Conservation (phyloP, 139 green algal genomes). For the Cymbomonas tetramitiformis region DNA sequence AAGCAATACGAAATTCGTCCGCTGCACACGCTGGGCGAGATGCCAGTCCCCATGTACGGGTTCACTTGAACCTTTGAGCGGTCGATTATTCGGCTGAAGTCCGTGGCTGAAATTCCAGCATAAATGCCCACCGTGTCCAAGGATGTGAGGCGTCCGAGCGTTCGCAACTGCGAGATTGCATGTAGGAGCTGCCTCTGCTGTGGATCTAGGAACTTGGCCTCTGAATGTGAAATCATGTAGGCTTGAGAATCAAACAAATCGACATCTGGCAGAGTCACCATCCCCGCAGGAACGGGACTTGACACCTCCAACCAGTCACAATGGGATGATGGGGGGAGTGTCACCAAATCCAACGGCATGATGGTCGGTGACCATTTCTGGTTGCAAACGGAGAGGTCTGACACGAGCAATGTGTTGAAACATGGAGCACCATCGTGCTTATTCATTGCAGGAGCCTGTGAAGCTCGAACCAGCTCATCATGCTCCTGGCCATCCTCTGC, state of each 20-base stretch:
- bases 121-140: too few species aligned
- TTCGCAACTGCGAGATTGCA: neutral
- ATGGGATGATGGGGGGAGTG: neutral
- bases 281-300: neutral
- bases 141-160: neutral
- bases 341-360: neutral
- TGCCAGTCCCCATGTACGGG: neutral
- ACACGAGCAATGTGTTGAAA: neutral
- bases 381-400: neutral
- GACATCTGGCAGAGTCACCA: neutral
- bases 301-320: neutral
- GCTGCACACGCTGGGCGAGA: conserved; percentile 10
- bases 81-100: too few species aligned
- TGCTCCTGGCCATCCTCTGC: too few species aligned
- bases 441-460: neutral
- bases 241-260: neutral
- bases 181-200: conserved; percentile 13
- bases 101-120: too few species aligned
- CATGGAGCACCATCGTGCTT: neutral
- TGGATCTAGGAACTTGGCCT: conserved; percentile 22
- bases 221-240: neutral
- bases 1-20: conserved; percentile 15
- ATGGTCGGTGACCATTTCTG: neutral
- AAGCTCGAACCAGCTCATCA: neutral
- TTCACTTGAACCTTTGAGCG: conserved; percentile 19